These are phyloP conservation scores for Xylaria sp. DNA, from an alignment of 2,329 filamentous ascomycete species.

Conservation along the genomic window DNA sequence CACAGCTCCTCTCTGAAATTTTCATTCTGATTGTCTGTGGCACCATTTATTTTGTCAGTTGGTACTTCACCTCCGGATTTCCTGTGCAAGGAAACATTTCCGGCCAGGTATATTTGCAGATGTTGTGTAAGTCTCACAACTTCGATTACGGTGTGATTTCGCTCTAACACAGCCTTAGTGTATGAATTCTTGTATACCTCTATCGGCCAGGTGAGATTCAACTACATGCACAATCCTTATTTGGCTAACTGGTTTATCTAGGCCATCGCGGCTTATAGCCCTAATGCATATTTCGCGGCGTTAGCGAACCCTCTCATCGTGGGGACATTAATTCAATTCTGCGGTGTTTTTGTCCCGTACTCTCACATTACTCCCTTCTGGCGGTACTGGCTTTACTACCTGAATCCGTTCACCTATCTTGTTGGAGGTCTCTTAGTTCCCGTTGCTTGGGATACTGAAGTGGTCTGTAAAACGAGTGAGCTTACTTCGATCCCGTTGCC, in stretches of 20 bases:
- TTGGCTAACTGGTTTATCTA: not conserved
- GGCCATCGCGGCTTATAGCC: constrained; percentile 69
- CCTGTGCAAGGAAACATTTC: constrained; percentile 59
- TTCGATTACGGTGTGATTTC: not conserved
- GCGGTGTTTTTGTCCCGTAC: constrained; percentile 74
- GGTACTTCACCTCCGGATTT: constrained; percentile 3
- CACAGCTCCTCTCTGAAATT: not conserved
- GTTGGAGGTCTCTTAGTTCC: constrained; percentile 1
- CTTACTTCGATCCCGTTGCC: not conserved
- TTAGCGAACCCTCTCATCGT: constrained; percentile 76
- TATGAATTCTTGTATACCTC: constrained; percentile 32
- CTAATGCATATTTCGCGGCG: constrained; percentile 73
- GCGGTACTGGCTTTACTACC: constrained; percentile 72
- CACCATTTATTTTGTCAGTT: constrained; percentile 1
- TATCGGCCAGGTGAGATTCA: constrained; percentile 17
- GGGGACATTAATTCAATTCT: constrained; percentile 75
- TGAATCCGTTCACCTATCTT: constrained; percentile 72
- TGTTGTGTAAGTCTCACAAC: not conserved
- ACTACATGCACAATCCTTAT: not conserved
- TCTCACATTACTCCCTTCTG: constrained; percentile 69
- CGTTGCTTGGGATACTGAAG: constrained; percentile 2
- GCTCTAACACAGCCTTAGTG: constrained; percentile 31
- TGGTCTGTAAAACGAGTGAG: not conserved
- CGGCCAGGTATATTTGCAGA: constrained; percentile 18
- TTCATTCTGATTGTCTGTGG: not conserved